A percentile compares a stretch with the other conserved stretches of the same genome.
phyloP scores from a whole-genome alignment of 768 basidiomycete genomes.

The Termitomyces sp. region DNA sequence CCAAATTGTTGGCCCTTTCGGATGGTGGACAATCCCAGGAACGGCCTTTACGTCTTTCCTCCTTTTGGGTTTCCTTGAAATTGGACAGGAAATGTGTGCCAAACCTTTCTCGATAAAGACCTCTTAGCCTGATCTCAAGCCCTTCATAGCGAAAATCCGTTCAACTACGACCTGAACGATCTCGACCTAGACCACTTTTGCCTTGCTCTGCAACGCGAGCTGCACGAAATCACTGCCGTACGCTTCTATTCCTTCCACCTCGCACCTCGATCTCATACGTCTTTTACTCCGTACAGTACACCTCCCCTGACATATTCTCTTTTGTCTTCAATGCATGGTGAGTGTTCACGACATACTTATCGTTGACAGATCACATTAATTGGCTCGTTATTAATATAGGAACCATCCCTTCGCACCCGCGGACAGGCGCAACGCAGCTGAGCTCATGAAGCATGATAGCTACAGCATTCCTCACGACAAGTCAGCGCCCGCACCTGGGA shows the following conservation, averaged over 20 bases:
- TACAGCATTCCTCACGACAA: constrained; percentile 11
- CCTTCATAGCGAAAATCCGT: constrained; percentile 53
- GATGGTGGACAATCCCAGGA: constrained; percentile 51
- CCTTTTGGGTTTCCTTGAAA: constrained; percentile 64
- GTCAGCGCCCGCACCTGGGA: constrained; percentile 12
- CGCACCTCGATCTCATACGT: constrained; percentile 4
- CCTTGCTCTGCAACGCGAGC: constrained; percentile 58
- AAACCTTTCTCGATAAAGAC: background rate
- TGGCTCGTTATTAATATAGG: constrained; percentile 14
- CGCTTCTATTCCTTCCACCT: constrained; percentile 19
- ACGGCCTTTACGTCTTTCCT: constrained; percentile 63
- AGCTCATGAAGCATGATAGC: background rate
- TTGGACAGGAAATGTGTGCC: constrained; percentile 60
- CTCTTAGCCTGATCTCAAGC: background rate
- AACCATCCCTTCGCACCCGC: constrained; percentile 72
- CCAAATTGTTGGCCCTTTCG: constrained; percentile 40
- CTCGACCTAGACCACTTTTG: constrained; percentile 70
- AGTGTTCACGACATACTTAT: background rate
- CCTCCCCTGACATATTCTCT: constrained; percentile 43
- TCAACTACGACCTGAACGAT: constrained; percentile 67
- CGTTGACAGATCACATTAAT: background rate
- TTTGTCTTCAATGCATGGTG: constrained; percentile 51
- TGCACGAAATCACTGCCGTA: constrained; percentile 71
- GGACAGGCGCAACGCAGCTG: background rate
- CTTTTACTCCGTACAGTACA: constrained; percentile 34